Conservation (phyloP, 164 flowering plant species). For the Tinospora cordifolia region DNA sequence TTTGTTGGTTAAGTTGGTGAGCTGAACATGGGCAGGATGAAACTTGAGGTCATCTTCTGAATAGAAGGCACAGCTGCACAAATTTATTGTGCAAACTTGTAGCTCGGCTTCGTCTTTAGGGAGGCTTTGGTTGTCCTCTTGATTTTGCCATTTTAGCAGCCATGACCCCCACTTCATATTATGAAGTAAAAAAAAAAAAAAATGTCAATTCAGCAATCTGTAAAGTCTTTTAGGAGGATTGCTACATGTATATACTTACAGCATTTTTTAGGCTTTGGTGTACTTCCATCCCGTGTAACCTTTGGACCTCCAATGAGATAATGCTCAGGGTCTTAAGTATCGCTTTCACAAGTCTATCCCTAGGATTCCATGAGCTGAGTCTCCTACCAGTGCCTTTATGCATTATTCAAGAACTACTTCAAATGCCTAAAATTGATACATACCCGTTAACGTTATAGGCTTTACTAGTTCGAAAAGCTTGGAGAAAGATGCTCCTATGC, state of each 20-base stretch:
- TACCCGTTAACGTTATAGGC: neutral
- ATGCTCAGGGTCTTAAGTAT: neutral
- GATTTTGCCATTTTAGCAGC: neutral
- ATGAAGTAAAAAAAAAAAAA: neutral
- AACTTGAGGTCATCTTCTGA: neutral
- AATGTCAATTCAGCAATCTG: neutral
- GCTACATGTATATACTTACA: neutral
- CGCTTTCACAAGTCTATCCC: neutral
- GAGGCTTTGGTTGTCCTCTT: neutral
- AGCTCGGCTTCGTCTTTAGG: constrained; percentile 4
- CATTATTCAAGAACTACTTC: neutral
- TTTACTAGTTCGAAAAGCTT: constrained; percentile 22
- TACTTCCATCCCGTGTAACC: neutral
- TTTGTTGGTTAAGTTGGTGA: neutral
- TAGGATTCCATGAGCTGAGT: too few species aligned
- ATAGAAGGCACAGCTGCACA: neutral
- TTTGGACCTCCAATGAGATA: constrained; percentile 3
- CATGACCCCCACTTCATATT: constrained; percentile 7
- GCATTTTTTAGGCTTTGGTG: neutral
- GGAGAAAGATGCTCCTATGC: constrained; percentile 30
- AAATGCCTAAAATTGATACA: neutral
- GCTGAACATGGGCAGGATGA: neutral
- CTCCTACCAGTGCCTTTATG: neutral
- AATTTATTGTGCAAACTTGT: constrained; percentile 4
- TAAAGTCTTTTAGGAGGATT: neutral